Evolutionary conservation across 495 filamentous ascomycete species (phyloP).

Genomic region (Trichoderma asperelloides): DNA sequence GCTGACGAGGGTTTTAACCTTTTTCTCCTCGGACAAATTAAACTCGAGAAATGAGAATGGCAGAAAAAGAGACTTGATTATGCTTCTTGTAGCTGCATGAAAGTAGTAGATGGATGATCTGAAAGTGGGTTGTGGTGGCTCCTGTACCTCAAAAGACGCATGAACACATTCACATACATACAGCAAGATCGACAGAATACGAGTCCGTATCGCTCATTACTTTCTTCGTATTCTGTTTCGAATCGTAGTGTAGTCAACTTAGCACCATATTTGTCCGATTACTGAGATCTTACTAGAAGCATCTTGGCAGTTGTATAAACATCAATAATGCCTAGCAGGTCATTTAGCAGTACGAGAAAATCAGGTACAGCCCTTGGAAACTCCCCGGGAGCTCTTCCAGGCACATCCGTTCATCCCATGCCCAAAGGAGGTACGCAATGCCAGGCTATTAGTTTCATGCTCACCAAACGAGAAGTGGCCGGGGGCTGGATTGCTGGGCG

Average conservation of each 20-base stretch:
- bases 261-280: neutral
- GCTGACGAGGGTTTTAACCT: neutral
- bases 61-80: neutral
- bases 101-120: neutral
- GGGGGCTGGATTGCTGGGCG: neutral
- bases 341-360: neutral
- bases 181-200: neutral
- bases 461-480: neutral
- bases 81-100: neutral
- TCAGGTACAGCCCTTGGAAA: neutral
- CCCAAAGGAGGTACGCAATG: neutral
- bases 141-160: neutral
- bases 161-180: neutral
- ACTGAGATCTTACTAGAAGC: neutral
- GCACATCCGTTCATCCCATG: neutral
- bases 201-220: neutral
- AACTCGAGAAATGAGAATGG: neutral
- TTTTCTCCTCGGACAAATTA: neutral
- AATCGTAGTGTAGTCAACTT: neutral
- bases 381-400: neutral
- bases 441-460: slow-evolving; percentile 2
- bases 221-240: neutral
- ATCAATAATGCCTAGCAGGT: too few species aligned
- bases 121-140: neutral
- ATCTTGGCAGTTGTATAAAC: neutral